Evolutionary conservation across 2,329 filamentous ascomycete species (phyloP).

Genomic region (Alternaria rosae): DNA sequence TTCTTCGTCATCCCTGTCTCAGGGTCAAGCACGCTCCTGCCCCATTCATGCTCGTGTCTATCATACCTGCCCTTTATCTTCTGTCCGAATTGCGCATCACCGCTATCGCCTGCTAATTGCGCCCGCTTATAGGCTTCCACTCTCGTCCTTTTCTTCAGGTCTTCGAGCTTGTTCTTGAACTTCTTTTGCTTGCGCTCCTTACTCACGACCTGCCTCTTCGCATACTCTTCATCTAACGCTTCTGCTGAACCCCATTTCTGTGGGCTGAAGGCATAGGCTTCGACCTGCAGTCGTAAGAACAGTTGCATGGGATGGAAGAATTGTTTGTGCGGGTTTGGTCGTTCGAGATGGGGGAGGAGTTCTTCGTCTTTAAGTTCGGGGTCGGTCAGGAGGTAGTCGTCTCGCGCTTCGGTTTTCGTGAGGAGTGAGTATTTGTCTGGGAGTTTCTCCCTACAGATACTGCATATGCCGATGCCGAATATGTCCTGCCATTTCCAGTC

Average conservation of each 20-base stretch:
- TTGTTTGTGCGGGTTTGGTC: conserved; percentile 92
- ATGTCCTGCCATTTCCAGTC: conserved; percentile 95
- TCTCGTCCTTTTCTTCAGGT: conserved; percentile 90
- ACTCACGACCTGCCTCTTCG: conserved; percentile 77
- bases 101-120: conserved; percentile 53
- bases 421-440: conserved; percentile 94
- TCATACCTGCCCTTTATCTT: conserved; percentile 67
- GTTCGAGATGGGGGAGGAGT: conserved; percentile 83
- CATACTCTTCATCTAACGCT: conserved; percentile 87
- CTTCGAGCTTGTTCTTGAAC: conserved; percentile 86
- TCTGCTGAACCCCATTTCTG: conserved; percentile 91
- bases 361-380: conserved; percentile 90
- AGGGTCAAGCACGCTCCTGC: conserved; percentile 63
- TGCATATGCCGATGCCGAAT: conserved; percentile 78
- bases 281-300: conserved; percentile 90
- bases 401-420: conserved; percentile 94
- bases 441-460: conserved; percentile 82
- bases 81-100: conserved; percentile 72
- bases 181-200: conserved; percentile 89
- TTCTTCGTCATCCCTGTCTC: conserved; percentile 80
- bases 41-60: conserved; percentile 91
- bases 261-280: conserved; percentile 83
- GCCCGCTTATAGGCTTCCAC: conserved; percentile 83
- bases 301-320: conserved; percentile 99
- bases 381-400: conserved; percentile 95